Conservation (phyloP, 441 rosid species). For the Populus trichocarpa region DNA sequence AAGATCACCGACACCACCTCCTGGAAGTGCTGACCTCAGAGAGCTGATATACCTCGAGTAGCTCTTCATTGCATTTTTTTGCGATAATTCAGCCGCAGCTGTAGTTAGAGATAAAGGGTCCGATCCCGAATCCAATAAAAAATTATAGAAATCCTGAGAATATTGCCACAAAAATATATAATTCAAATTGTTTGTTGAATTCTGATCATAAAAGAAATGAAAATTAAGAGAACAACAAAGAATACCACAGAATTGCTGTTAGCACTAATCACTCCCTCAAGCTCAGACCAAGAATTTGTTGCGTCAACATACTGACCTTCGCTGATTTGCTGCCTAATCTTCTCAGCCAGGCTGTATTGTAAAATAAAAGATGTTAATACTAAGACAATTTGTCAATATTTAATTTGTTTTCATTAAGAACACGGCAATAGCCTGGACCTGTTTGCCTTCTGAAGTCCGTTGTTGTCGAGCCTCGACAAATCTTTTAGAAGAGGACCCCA, state of each 20-base stretch:
- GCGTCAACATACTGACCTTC: slow-evolving; percentile 51
- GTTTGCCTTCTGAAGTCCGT: slow-evolving; percentile 47
- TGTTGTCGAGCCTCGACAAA: slow-evolving; percentile 61
- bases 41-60: slow-evolving; percentile 55
- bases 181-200: background rate
- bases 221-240: background rate
- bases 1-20: slow-evolving; percentile 36
- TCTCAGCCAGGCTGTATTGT: slow-evolving; percentile 47
- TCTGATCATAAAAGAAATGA: too few species aligned
- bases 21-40: slow-evolving; percentile 31
- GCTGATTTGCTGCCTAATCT: slow-evolving; percentile 53
- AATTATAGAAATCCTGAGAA: slow-evolving; percentile 80
- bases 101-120: slow-evolving; percentile 38
- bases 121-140: slow-evolving; percentile 55
- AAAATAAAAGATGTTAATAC: background rate
- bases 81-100: slow-evolving; percentile 25
- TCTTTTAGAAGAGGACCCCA: slow-evolving; percentile 87
- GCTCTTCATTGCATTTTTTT: slow-evolving; percentile 31
- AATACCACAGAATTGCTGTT: slow-evolving; percentile 65
- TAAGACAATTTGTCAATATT: too few species aligned
- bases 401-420: background rate
- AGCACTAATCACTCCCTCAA: slow-evolving; percentile 33
- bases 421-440: slow-evolving; percentile 31
- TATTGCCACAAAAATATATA: background rate
- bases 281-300: slow-evolving; percentile 55